Base-by-base conservation (phyloP, 2,329 filamentous ascomycete genomes). In the Botrytis tulipae region DNA sequence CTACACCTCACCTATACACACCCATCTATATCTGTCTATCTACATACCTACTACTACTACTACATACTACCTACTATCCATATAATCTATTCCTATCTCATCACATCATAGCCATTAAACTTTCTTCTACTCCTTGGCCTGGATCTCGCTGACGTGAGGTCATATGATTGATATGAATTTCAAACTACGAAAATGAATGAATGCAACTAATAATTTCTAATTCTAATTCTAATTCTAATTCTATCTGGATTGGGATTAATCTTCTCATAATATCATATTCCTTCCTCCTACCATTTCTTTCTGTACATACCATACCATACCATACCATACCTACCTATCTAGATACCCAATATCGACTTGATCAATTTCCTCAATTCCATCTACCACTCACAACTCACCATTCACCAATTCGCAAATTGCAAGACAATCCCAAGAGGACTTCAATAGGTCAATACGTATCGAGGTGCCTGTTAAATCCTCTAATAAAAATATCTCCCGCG, bases 121-220 rank as follows among this genome's bases (percentile, higher is more conserved):
- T 29, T 46, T 46, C 8, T 32, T 8, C 44, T 51, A 22, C n/a
- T 51, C 65, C 40, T 40, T 65, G n/a, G 61, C 40, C 18, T 48
- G 32, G 32, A 54, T 25, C 65, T 67, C 65, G 46, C 65, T 37
- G 65, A 67, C 14, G 32, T 67, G 65, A 67, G 46, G 65, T 67
- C 46, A 48, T 20, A 54, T 67, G 46, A 57, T 32, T 54, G 46
- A 57, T 57, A 29, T 57, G 51, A 57, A 67, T 14, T 5, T 20
- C 35, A n/a, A 40, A 29, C 8, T 4, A 67, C 65, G 14, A 40
- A 57, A 57, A 57, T 57, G 51, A 29, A 57, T 54, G 48, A 67
- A 51, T 71, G 54, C 35, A 57, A 60, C 29, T 25, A 18, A 14
- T 16, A 14, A 54, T 16, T 7, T 54, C 25, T 54, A n/a, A 16